Conservation (phyloP, 2,329 filamentous ascomycete genomes). For the Lachnellula subtilissima region DNA sequence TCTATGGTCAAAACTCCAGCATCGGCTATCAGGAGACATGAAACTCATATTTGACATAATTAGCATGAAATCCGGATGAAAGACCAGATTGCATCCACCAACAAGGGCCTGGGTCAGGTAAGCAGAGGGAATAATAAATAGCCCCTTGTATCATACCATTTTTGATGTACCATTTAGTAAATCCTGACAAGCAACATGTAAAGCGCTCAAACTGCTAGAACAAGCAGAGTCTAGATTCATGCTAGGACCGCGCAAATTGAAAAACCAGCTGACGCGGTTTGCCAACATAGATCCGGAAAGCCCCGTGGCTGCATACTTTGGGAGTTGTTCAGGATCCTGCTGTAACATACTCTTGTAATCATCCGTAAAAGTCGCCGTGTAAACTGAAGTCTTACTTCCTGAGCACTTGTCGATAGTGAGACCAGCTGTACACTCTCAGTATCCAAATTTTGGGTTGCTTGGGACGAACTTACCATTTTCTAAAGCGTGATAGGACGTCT, state of each 20-base stretch:
- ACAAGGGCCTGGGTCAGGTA: slow-evolving; percentile 43
- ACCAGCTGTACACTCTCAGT: slow-evolving; percentile 6
- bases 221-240: slow-evolving; percentile 54
- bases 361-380: slow-evolving; percentile 32
- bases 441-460: not conserved
- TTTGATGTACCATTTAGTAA: slow-evolving; percentile 35
- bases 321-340: not conserved
- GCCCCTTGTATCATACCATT: slow-evolving; percentile 24
- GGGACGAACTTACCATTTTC: slow-evolving; percentile 13
- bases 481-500: slow-evolving; percentile 12
- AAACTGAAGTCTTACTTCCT: slow-evolving; percentile 27
- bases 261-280: slow-evolving; percentile 51
- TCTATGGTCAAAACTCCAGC: slow-evolving; percentile 49
- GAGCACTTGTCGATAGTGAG: slow-evolving; percentile 3
- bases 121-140: slow-evolving; percentile 36
- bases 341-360: slow-evolving; percentile 6
- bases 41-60: slow-evolving; percentile 22
- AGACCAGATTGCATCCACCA: slow-evolving; percentile 45
- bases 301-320: slow-evolving; percentile 22
- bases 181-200: slow-evolving; percentile 49
- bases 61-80: slow-evolving; percentile 46
- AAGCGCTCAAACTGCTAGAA: slow-evolving; percentile 48
- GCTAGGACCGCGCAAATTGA: slow-evolving; percentile 46
- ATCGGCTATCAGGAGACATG: slow-evolving; percentile 32
- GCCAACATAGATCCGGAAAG: slow-evolving; percentile 38